A percentile compares a stretch with the other conserved stretches of the same genome.
Conservation (phyloP, 2,329 filamentous ascomycete species). For the Xylariaceae sp. region DNA sequence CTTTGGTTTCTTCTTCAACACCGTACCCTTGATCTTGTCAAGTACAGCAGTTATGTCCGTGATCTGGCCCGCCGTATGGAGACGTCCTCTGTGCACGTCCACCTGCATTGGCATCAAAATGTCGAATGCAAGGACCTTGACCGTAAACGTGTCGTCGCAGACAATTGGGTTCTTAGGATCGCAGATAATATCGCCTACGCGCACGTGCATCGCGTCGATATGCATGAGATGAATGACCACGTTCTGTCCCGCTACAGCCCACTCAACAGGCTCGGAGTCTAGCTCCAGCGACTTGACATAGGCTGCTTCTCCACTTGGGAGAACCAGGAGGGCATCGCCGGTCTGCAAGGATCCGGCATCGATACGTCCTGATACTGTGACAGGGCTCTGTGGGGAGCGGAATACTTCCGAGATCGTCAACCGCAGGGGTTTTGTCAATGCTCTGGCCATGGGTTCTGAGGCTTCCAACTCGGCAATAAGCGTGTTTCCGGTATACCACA, state of each 20-base stretch:
- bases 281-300: conserved; percentile 77
- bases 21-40: conserved; percentile 72
- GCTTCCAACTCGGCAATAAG: conserved; percentile 79
- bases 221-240: conserved; percentile 76
- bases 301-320: conserved; percentile 77
- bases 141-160: conserved; percentile 67
- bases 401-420: conserved; percentile 87
- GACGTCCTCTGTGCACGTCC: conserved; percentile 79
- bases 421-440: conserved; percentile 72
- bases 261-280: conserved; percentile 68
- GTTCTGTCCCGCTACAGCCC: conserved; percentile 90
- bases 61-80: conserved; percentile 74
- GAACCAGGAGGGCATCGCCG: conserved; percentile 72
- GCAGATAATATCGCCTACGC: conserved; percentile 83
- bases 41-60: conserved; percentile 65
- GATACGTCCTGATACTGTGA: conserved; percentile 81
- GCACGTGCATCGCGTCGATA: conserved; percentile 78
- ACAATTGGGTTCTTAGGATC: conserved; percentile 60
- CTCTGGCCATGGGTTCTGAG: conserved; percentile 67
- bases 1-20: conserved; percentile 76
- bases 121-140: conserved; percentile 85
- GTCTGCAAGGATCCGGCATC: conserved; percentile 79
- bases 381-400: conserved; percentile 70
- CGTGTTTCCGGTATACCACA: conserved; percentile 78
- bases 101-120: conserved; percentile 83